These are phyloP conservation scores for Fraxinus cuspidata DNA, from an alignment of 257 asterid genomes.

Conservation along the genomic window DNA sequence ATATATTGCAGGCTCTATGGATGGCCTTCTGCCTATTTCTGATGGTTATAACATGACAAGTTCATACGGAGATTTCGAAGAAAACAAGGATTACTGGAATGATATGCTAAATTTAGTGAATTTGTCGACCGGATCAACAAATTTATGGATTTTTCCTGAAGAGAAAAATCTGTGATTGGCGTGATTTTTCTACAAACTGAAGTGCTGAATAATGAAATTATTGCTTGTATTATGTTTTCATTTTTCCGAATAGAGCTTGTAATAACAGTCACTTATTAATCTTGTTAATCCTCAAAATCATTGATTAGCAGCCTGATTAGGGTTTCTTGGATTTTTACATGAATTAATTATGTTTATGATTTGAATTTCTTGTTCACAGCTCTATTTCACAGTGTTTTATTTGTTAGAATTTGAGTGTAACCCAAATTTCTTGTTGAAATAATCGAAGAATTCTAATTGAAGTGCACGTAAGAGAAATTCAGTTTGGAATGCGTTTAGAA, in stretches of 20 bases:
- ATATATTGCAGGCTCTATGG: slow-evolving; percentile 17
- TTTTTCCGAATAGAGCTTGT: not conserved
- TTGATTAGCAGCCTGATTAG: not conserved
- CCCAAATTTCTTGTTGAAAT: no score
- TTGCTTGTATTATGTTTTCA: not conserved
- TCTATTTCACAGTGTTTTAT: no score
- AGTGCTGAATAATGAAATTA: not conserved
- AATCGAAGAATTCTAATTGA: no score
- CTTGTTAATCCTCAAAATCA: not conserved
- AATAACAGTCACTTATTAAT: not conserved
- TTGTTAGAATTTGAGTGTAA: no score
- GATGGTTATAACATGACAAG: slow-evolving; percentile 11
- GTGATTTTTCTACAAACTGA: not conserved
- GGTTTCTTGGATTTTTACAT: no score
- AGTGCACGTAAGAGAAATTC: no score
- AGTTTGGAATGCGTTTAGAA: no score
- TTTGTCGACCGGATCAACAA: slow-evolving; percentile 31
- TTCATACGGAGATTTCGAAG: slow-evolving; percentile 33
- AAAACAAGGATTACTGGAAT: slow-evolving; percentile 36
- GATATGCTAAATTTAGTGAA: slow-evolving; percentile 42
- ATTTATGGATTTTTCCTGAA: not conserved
- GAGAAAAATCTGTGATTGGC: not conserved
- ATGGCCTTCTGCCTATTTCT: slow-evolving; percentile 22
- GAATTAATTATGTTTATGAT: not conserved
- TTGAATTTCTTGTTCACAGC: not conserved